Evolutionary conservation across 768 basidiomycete genomes (phyloP).

Genomic region (Suillus paluster): DNA sequence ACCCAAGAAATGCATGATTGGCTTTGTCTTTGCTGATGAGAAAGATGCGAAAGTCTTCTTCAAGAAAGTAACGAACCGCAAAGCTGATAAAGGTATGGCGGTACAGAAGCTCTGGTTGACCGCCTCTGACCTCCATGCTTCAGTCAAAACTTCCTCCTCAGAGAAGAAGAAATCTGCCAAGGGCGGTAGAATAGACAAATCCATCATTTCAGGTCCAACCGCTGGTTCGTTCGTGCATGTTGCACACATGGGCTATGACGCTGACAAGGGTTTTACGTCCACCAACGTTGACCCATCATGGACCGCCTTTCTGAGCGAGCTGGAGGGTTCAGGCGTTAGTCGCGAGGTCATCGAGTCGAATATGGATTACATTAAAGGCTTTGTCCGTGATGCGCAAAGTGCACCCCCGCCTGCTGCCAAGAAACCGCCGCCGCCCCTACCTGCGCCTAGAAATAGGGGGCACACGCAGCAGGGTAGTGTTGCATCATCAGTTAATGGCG

Average conservation of each 20-base stretch:
- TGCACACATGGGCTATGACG: constrained; percentile 94
- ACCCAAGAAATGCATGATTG: constrained; percentile 84
- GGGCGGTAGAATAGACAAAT: constrained; percentile 88
- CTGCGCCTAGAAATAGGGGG: constrained; percentile 36
- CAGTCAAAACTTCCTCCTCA: constrained; percentile 49
- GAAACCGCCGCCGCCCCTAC: constrained; percentile 44
- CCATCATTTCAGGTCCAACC: constrained; percentile 85
- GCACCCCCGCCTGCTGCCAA: constrained; percentile 47
- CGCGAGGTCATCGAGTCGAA: constrained; percentile 73
- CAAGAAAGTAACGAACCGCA: constrained; percentile 80
- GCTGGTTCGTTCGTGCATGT: constrained; percentile 84
- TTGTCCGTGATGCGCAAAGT: constrained; percentile 56
- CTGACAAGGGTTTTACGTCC: constrained; percentile 84
- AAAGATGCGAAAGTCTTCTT: constrained; percentile 80
- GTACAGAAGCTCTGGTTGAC: constrained; percentile 2
- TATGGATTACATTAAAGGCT: constrained; percentile 89
- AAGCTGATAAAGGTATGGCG: constrained; percentile 58
- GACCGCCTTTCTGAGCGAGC: constrained; percentile 68
- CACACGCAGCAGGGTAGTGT: constrained; percentile 31
- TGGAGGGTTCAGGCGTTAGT: constrained; percentile 69
- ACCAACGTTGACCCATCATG: constrained; percentile 90
- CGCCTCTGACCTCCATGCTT: constrained; percentile 16
- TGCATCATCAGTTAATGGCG: constrained; percentile 24
- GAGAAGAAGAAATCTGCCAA: constrained; percentile 62
- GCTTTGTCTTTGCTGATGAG: constrained; percentile 88